Evolutionary conservation across 345 rosid genomes (phyloP), one percentile per base, ranked within the genome.

Genomic region (Melaleuca alternifolia): DNA sequence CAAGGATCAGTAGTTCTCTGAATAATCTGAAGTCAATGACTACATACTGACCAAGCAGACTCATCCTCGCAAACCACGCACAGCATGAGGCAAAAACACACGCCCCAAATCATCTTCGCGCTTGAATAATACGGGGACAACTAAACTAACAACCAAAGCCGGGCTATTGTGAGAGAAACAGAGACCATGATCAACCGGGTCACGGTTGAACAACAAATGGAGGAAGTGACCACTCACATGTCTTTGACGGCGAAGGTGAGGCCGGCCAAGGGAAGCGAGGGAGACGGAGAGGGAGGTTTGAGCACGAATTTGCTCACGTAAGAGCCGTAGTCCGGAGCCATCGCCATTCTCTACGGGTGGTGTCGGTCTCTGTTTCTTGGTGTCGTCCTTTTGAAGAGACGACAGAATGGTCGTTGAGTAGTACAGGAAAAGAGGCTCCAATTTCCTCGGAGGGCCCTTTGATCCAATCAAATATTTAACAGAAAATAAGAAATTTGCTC

Each of bases 241-340:
- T 97, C 99, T 91, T 97, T 96, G n/a, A 96, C 90, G 51, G 98
- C 96, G 90, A 96, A 97, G 62, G 95, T 91, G 86, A 96, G 94
- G 87, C 92, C 96, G 54, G 84, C 89, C 54, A 96, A 89, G 48
- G 98, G 93, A 81, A 89, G 93, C 54, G 83, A 85, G 57, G 92
- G 90, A 79, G 94, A 84, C 53, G 96, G 88, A 84, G 95, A 82
- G 82, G 62, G 83, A 77, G 96, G 92, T 56, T 90, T 86, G 81
- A 96, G 90, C 87, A 89, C 87, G 33, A 93, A 88, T 87, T 95
- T 97, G 91, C 94, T 94, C 89, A 93, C 90, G 95, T 96, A 97
- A 89, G 98, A 98, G 91, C 98, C 98, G 85, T 86, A 92, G 51
- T 94, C 97, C 7, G 92, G 57, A 86, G 57, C 89, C 48, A 21